Percentiles rank a stretch among this genome's conserved stretches.
phyloP scores from a whole-genome alignment of 768 basidiomycete species.

The Psilocybe azurescens region DNA sequence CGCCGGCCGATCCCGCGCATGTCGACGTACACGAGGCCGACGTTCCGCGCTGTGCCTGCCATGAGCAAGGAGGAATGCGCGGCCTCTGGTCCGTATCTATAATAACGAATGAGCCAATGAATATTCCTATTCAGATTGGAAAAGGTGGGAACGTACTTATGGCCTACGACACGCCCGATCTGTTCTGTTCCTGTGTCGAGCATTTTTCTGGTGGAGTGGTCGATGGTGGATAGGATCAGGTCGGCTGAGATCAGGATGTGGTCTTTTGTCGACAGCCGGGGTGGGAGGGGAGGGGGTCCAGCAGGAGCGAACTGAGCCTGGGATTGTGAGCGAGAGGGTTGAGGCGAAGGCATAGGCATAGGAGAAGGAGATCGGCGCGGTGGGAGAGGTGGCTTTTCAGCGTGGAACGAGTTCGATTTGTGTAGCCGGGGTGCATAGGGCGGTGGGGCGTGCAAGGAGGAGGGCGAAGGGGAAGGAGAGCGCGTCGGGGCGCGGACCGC shows the following conservation, averaged over 20 bases:
- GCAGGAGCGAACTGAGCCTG: conserved; percentile 4
- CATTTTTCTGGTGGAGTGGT: conserved; percentile 58
- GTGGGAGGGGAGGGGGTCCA: conserved; percentile 27
- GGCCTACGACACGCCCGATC: conserved; percentile 55
- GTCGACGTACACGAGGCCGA: conserved; percentile 80
- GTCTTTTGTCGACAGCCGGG: conserved; percentile 45
- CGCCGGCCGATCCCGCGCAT: conserved; percentile 72
- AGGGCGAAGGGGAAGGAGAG: conserved; percentile 26
- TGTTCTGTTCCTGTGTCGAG: conserved; percentile 54
- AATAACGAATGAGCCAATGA: not conserved
- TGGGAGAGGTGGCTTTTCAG: conserved; percentile 37
- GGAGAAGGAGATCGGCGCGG: conserved; percentile 36
- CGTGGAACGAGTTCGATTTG: conserved; percentile 5
- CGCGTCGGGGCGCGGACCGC: conserved; percentile 18
- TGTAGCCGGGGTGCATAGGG: conserved; percentile 14
- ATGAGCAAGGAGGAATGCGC: conserved; percentile 62
- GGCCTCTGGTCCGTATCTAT: conserved; percentile 67
- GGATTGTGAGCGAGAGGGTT: conserved; percentile 35
- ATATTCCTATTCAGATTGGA: not conserved
- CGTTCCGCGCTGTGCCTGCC: conserved; percentile 71
- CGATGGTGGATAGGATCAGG: conserved; percentile 66
- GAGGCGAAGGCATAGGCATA: conserved; percentile 30
- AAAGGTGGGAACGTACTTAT: conserved; percentile 47
- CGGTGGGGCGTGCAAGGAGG: conserved; percentile 19
- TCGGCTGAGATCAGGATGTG: conserved; percentile 67